phyloP scores from a whole-genome alignment of 345 rosid species.

The Cardamine resedifolia region DNA sequence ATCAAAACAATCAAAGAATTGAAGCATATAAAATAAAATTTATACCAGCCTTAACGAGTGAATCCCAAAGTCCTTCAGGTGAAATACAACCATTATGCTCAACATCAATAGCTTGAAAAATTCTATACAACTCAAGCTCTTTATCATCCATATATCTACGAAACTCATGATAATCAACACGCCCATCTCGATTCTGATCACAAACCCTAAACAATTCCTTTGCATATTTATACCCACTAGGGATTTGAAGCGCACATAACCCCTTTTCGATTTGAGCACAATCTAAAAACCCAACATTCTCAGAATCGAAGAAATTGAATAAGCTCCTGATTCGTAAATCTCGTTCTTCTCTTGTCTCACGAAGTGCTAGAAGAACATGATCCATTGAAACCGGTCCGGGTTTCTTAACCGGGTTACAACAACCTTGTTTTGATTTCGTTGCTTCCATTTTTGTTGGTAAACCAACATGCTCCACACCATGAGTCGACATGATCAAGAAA shows the following conservation, averaged over 20 bases:
- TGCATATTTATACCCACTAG: slow-evolving; percentile 62
- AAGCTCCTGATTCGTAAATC: slow-evolving; percentile 56
- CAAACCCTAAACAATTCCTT: slow-evolving; percentile 68
- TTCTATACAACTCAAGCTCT: slow-evolving; percentile 68
- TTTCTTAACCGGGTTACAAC: slow-evolving; percentile 51
- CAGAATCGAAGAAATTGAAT: slow-evolving; percentile 58
- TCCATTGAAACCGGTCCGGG: slow-evolving; percentile 59
- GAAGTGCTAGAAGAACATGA: slow-evolving; percentile 63
- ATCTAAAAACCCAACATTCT: slow-evolving; percentile 52
- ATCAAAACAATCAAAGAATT: neutral
- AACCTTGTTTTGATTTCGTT: slow-evolving; percentile 34
- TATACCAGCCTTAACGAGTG: slow-evolving; percentile 70
- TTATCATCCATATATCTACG: slow-evolving; percentile 74
- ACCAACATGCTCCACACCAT: slow-evolving; percentile 53
- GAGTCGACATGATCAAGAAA: slow-evolving; percentile 41
- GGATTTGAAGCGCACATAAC: slow-evolving; percentile 57
- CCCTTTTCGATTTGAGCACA: slow-evolving; percentile 67
- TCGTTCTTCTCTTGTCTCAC: slow-evolving; percentile 65
- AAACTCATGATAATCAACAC: slow-evolving; percentile 67
- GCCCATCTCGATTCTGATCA: slow-evolving; percentile 61
- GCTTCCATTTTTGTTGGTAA: slow-evolving; percentile 44
- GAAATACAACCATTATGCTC: slow-evolving; percentile 71
- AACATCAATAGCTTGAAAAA: slow-evolving; percentile 74
- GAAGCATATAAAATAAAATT: neutral
- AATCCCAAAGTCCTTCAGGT: slow-evolving; percentile 72